Evolutionary conservation across 1,284 basidiomycete species (phyloP).

Genomic region (Moesziomyces antarcticus): DNA sequence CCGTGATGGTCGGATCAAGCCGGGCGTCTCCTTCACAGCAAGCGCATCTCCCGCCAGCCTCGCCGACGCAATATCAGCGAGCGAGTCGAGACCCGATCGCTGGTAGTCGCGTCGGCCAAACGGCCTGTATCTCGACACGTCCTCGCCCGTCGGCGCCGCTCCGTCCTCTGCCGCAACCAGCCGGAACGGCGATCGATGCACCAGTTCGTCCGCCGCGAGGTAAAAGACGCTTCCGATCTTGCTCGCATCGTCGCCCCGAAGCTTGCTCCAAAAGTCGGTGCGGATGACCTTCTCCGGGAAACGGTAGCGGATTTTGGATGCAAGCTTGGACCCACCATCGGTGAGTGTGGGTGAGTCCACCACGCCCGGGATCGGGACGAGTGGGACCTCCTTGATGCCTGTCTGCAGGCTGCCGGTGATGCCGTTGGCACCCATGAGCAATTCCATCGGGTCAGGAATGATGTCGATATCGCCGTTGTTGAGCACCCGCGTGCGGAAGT

Average conservation of each 20-base stretch:
- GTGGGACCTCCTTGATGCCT: slow-evolving; percentile 69
- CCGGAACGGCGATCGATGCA: slow-evolving; percentile 11
- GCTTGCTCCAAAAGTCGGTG: slow-evolving; percentile 86
- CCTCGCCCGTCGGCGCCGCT: not conserved
- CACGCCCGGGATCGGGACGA: slow-evolving; percentile 48
- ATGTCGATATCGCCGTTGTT: slow-evolving; percentile 94
- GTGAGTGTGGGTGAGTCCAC: slow-evolving; percentile 27
- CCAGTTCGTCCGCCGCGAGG: slow-evolving; percentile 34
- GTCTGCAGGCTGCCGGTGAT: slow-evolving; percentile 20
- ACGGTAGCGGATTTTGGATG: slow-evolving; percentile 76
- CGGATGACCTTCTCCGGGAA: slow-evolving; percentile 93
- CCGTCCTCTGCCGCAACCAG: slow-evolving; percentile 23
- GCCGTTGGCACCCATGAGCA: slow-evolving; percentile 56
- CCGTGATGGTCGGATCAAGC: slow-evolving; percentile 23
- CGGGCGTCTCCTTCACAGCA: not conserved
- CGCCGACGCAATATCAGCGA: slow-evolving; percentile 41
- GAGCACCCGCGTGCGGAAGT: slow-evolving; percentile 74
- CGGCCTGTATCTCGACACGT: slow-evolving; percentile 26
- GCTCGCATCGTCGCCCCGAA: slow-evolving; percentile 25
- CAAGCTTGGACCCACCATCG: slow-evolving; percentile 69
- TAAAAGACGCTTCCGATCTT: slow-evolving; percentile 47
- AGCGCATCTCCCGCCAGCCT: slow-evolving; percentile 19
- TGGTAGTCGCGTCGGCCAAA: slow-evolving; percentile 40
- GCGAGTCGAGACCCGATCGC: slow-evolving; percentile 33
- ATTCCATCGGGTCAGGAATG: slow-evolving; percentile 73